Evolutionary conservation across 2,329 filamentous ascomycete species (phyloP), one percentile per base, ranked within the genome.

Genomic region (Ophiostoma tasmaniense): DNA sequence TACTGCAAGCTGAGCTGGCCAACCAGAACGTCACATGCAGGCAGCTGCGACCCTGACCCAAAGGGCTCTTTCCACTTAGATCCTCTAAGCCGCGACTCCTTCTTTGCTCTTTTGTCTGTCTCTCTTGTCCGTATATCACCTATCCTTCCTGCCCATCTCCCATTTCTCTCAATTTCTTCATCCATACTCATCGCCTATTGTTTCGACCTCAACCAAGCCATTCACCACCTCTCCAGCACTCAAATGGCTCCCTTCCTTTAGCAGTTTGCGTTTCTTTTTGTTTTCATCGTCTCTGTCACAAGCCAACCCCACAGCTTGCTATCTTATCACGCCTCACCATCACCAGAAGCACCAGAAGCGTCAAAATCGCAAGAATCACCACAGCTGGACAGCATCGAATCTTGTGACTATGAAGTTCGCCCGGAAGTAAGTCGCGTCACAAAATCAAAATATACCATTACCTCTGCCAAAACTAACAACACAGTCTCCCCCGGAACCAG

Each of bases 401-500:
- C 20, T 39, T 25, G 35, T 37, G 52, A 25, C 17, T 59, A 78
- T 79, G 78, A 79, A 79, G 73, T 79, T 79, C 71, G 77, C 77
- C 52, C 75, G 75, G 73, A 78, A 76, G 78, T 78, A 75, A 25
- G 75, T 62, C 17, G 33, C 22, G 17, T 7, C 14, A 17, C 59
- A 3, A 30, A 13, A 17, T 25, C 6, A 33, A 6, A 2, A 20
- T 33, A 33, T 6, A 17, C 22, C 1, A n/a, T n/a, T n/a, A n/a
- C n/a, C 2, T 17, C 6, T 55, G 3, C 2, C 11, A 22, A 45
- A 68, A 11, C 67, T 67, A 35, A 52, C 7, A 6, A 5, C 4
- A 11, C 68, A 74, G 75, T 72, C 84, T 96, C 68, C 87, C 91
- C 22, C 87, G 90, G 65, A 93, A 93, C 76, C 90, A 94, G 80